A percentile compares a stretch with the other conserved stretches of the same genome.
Conservation (phyloP, 495 filamentous ascomycete species). For the Hypoxylon perforatum region DNA sequence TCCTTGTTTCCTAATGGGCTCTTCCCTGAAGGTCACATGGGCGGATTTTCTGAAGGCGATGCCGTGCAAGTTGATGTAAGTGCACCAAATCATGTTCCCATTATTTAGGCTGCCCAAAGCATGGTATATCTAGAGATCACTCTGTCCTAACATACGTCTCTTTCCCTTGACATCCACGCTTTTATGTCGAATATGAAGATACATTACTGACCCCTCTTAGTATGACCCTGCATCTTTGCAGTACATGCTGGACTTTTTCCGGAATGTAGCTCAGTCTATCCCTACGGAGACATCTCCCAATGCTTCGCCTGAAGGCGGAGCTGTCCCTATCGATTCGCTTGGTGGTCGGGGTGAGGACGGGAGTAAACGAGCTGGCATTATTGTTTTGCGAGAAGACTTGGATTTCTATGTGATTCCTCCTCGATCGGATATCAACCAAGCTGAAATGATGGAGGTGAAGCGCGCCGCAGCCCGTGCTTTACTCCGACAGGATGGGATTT, state of each 20-base stretch:
- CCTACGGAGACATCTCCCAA: constrained; percentile 74
- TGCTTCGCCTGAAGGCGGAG: constrained; percentile 69
- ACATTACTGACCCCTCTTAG: constrained; percentile 74
- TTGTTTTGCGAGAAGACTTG: constrained; percentile 94
- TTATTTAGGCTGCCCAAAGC: constrained; percentile 29
- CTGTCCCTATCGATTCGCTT: constrained; percentile 66
- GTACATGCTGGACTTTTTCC: constrained; percentile 99
- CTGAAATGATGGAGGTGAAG: constrained; percentile 97
- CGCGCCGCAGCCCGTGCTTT: constrained; percentile 88
- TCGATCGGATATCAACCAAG: constrained; percentile 79
- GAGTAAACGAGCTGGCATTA: constrained; percentile 90
- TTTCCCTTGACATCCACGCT: constrained; percentile 46
- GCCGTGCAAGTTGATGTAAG: constrained; percentile 97
- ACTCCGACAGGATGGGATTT: constrained; percentile 93
- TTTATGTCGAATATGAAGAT: constrained; percentile 60
- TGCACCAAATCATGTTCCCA: constrained; percentile 47
- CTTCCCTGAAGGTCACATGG: constrained; percentile 96
- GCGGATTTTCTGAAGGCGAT: constrained; percentile 87
- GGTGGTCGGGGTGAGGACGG: constrained; percentile 58
- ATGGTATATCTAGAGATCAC: constrained; percentile 31
- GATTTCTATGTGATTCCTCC: constrained; percentile 99
- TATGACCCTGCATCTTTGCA: constrained; percentile 96
- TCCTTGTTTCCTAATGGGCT: constrained; percentile 98
- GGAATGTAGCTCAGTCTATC: constrained; percentile 92
- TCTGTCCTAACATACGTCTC: constrained; percentile 35